phyloP scores from a whole-genome alignment of 1,284 basidiomycete species.

The Vanrija pseudolonga region DNA sequence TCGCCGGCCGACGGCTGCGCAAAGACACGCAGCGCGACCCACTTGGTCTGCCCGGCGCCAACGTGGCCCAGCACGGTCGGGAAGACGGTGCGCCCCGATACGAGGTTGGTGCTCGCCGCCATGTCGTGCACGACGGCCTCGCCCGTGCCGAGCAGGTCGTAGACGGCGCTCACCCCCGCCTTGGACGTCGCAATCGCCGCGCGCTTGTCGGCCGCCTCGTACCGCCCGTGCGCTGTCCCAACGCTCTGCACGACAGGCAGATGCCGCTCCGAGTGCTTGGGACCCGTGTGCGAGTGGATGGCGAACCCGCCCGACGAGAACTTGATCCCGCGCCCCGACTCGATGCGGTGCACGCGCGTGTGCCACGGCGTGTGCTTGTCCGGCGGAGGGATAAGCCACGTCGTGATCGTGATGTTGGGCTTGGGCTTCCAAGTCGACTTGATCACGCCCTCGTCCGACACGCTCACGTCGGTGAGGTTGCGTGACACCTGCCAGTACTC shows the following conservation, averaged over 20 bases:
- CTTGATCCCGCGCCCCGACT: slow-evolving; percentile 7
- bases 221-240: slow-evolving; percentile 11
- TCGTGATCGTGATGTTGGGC: slow-evolving; percentile 23
- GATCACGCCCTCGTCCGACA: slow-evolving; percentile 23
- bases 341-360: slow-evolving; percentile 27
- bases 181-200: slow-evolving; percentile 18
- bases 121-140: slow-evolving; percentile 28
- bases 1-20: slow-evolving; percentile 34
- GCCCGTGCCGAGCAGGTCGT: slow-evolving; percentile 15
- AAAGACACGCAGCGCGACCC: slow-evolving; percentile 63
- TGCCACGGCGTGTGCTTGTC: slow-evolving; percentile 18
- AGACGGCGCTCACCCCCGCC: slow-evolving; percentile 24
- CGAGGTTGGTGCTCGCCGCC: slow-evolving; percentile 66
- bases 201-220: background rate
- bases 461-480: slow-evolving; percentile 11
- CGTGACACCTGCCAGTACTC: slow-evolving; percentile 67
- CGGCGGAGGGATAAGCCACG: slow-evolving; percentile 27
- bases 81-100: slow-evolving; percentile 63
- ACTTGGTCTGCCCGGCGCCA: slow-evolving; percentile 50
- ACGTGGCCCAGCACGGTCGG: slow-evolving; percentile 61
- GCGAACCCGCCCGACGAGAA: slow-evolving; percentile 25
- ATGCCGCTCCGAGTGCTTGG: slow-evolving; percentile 16
- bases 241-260: background rate
- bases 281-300: slow-evolving; percentile 22
- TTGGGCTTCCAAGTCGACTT: slow-evolving; percentile 26